Base-by-base conservation (phyloP, 176 grass and related monocot species). In the Cenchrus fungigraminus region DNA sequence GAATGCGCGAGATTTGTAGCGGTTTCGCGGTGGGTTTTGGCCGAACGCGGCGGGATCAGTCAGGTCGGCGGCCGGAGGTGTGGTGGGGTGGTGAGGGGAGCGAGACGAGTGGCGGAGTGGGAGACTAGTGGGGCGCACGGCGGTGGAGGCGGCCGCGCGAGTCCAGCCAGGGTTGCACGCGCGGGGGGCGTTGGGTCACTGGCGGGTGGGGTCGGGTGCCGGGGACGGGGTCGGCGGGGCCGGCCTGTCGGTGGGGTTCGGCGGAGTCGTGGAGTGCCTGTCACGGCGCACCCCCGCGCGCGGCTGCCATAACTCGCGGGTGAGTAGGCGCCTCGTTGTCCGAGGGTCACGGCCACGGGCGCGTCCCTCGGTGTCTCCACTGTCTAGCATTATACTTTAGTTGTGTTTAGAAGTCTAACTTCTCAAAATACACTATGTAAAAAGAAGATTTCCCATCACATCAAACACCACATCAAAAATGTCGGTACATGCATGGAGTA, bases 111-210 rank as follows among this genome's bases (percentile, higher is more conserved):
- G 37, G 28, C 32, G n/a, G 50, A 68, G 20, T 73, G 79, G 82
- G 74, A 67, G 46, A 6, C 59, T 0, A 82, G 86, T 91, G 86
- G 73, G 73, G 9, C 76, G 78, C 86, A 86, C 72, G 86, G 43
- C 54, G 12, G 61, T 15, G 19, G 57, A 44, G 12, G 15, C 13
- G 59, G 53, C 12, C 6, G 4, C 46, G n/a, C 46, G n/a, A 72
- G 80, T 62, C 54, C 40, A 56, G 12, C 3, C 37, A 40, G 37
- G 37, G 79, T 5, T 37, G 71, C 22, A 51, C 70, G 17, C 42
- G 67, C 40, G 70, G n/a, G 71, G 12, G 20, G 0, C 2, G 25
- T 42, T 32, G 20, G 25, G 67, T 3, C 25, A 0, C 73, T 65
- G 79, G 37, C 42, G 31, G 57, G 78, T 74, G 74, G 74, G 64